phyloP scores from a whole-genome alignment of 23 red algal genomes.

The Gracilaria gracilis region DNA sequence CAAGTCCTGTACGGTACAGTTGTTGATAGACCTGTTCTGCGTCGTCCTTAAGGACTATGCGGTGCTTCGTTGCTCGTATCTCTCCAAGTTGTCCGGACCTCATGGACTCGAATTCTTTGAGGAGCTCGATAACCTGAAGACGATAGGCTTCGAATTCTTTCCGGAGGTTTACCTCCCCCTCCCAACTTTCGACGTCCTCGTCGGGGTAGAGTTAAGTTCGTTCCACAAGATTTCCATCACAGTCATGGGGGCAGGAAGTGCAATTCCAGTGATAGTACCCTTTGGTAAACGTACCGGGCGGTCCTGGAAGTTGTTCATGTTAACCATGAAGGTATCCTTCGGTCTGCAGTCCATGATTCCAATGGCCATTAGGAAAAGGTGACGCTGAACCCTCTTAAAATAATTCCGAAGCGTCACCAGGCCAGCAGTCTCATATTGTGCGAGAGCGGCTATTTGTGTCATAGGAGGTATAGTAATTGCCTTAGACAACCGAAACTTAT shows the following conservation, averaged over 20 bases:
- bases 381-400: not conserved
- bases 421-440: not conserved
- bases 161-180: not conserved
- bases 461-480: not conserved
- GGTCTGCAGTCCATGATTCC: not conserved
- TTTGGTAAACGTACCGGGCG: not conserved
- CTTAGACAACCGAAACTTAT: not conserved
- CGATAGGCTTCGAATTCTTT: not conserved
- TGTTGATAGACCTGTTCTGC: not conserved
- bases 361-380: not conserved
- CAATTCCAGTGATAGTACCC: not conserved
- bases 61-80: not conserved
- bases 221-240: not conserved
- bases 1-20: slow-evolving; percentile 1
- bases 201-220: not conserved
- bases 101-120: not conserved
- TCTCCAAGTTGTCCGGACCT: not conserved
- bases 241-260: not conserved
- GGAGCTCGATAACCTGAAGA: not conserved
- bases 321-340: not conserved
- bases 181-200: slow-evolving; percentile 1
- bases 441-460: not conserved
- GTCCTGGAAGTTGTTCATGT: not conserved
- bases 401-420: not conserved
- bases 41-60: not conserved